phyloP scores from a whole-genome alignment of 2,329 filamentous ascomycete species.

The Bipolaris sorokiniana region DNA sequence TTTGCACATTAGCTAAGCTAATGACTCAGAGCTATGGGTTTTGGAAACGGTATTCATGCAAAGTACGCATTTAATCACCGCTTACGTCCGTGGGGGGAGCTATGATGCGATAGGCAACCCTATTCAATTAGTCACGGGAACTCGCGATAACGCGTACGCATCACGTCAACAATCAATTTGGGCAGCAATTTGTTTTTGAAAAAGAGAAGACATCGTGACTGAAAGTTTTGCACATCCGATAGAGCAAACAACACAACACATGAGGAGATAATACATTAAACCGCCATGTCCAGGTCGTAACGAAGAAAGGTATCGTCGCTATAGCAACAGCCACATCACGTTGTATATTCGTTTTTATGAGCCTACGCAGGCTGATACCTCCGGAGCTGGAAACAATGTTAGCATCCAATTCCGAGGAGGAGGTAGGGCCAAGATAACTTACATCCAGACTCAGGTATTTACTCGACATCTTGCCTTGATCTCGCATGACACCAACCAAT shows the following conservation, averaged over 20 bases:
- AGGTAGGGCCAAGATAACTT: constrained; percentile 54
- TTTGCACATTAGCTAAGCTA: neutral
- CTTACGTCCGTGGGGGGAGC: constrained; percentile 3
- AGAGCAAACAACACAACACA: neutral
- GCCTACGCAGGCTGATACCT: constrained; percentile 9
- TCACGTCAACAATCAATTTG: neutral
- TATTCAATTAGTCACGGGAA: neutral
- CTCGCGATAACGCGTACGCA: neutral
- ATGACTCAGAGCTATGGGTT: neutral
- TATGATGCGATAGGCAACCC: constrained; percentile 5
- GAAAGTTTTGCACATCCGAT: neutral
- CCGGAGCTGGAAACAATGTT: constrained; percentile 9
- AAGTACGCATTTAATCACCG: neutral
- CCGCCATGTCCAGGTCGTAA: neutral
- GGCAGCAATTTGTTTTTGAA: neutral
- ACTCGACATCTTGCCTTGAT: constrained; percentile 91
- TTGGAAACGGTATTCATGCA: too few species aligned
- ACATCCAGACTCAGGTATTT: constrained; percentile 94
- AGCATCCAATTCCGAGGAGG: neutral
- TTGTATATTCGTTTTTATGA: neutral
- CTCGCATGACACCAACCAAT: constrained; percentile 91
- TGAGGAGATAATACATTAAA: neutral
- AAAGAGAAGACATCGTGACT: neutral
- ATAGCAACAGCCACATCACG: neutral
- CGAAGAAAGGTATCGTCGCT: neutral